These are phyloP conservation scores for Zymoseptoria tritici DNA, from an alignment of 2,329 filamentous ascomycete genomes.

Conservation along the genomic window DNA sequence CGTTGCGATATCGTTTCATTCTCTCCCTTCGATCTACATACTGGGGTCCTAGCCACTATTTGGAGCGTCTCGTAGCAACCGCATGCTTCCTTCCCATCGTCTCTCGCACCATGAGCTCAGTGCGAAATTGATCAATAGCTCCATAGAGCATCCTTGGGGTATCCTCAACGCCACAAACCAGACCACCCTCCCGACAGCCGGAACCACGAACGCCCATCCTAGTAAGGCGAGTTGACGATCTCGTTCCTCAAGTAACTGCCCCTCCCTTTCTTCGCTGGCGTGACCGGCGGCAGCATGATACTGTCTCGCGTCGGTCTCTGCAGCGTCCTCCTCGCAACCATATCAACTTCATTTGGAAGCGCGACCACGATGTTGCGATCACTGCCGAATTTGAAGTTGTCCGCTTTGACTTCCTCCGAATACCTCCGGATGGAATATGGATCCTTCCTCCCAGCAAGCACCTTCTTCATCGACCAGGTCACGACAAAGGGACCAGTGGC, in stretches of 20 bases:
- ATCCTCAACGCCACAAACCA: background rate
- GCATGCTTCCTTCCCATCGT: background rate
- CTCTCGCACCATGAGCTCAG: no score
- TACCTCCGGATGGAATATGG: slow-evolving; percentile 97
- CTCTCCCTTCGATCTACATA: background rate
- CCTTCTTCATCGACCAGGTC: slow-evolving; percentile 91
- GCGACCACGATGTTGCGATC: slow-evolving; percentile 99
- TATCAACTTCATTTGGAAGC: slow-evolving; percentile 93
- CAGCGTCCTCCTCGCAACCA: slow-evolving; percentile 81
- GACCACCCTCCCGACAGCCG: background rate
- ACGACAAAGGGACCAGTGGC: slow-evolving; percentile 95
- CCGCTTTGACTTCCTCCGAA: slow-evolving; percentile 88
- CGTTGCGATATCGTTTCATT: background rate
- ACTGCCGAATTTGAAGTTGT: slow-evolving; percentile 95
- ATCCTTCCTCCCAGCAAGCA: slow-evolving; percentile 71
- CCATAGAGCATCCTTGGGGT: background rate
- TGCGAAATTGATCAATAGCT: background rate
- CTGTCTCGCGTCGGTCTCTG: slow-evolving; percentile 88
- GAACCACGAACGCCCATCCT: background rate
- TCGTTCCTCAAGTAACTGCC: slow-evolving; percentile 73
- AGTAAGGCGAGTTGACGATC: slow-evolving; percentile 69
- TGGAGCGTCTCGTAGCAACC: background rate
- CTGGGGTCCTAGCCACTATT: background rate
- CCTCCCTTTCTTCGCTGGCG: slow-evolving; percentile 26
- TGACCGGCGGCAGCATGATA: slow-evolving; percentile 49